Percentiles rank a stretch among this genome's conserved stretches.
phyloP scores from a whole-genome alignment of 805 yeast genomes.

The Ogataea ramenticola region DNA sequence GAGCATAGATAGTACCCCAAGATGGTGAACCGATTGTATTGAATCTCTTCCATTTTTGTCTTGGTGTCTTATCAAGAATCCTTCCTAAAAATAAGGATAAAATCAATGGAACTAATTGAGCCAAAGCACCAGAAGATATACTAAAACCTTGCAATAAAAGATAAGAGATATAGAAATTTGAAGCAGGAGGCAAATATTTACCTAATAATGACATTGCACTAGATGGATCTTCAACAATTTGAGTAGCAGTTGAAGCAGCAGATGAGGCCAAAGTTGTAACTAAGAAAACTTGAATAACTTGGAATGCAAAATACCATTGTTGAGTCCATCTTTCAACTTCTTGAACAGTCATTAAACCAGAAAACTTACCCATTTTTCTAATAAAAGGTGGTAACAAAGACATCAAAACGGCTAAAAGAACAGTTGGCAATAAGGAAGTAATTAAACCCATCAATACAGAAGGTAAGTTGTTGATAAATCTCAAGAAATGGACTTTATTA shows the following conservation, averaged over 20 bases:
- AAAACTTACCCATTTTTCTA: constrained; percentile 62
- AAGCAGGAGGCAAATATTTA: constrained; percentile 74
- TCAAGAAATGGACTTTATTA: constrained; percentile 62
- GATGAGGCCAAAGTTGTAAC: constrained; percentile 82
- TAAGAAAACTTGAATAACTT: constrained; percentile 81
- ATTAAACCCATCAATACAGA: constrained; percentile 64
- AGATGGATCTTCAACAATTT: constrained; percentile 57
- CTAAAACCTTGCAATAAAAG: constrained; percentile 77
- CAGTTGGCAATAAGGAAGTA: constrained; percentile 81
- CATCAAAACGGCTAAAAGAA: constrained; percentile 77
- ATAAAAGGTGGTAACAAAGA: constrained; percentile 80
- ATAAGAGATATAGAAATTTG: constrained; percentile 84
- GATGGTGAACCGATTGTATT: constrained; percentile 57
- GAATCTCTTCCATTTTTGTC: constrained; percentile 82
- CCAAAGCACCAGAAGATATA: constrained; percentile 64
- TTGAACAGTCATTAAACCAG: constrained; percentile 68
- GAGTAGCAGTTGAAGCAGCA: constrained; percentile 70
- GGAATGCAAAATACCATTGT: constrained; percentile 84
- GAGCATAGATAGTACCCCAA: constrained; percentile 82
- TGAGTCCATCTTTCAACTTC: constrained; percentile 78
- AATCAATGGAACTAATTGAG: constrained; percentile 69
- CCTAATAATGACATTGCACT: constrained; percentile 72
- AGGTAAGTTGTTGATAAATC: constrained; percentile 74
- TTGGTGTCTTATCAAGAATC: constrained; percentile 78
- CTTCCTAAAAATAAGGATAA: constrained; percentile 64